phyloP scores from a whole-genome alignment of 495 filamentous ascomycete species.

The Xylaria sp. region DNA sequence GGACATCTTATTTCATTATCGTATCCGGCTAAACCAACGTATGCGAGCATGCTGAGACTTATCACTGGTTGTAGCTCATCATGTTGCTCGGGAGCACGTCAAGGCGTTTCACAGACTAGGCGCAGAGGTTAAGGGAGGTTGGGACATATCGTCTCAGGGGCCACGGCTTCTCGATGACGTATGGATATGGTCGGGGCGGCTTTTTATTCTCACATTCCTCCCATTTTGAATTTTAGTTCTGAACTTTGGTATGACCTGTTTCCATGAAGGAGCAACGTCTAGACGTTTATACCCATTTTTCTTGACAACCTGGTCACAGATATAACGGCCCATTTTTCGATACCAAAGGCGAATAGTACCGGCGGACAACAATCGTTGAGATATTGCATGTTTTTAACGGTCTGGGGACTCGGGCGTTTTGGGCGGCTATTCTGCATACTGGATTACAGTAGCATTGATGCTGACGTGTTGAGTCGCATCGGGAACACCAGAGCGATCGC shows the following conservation, averaged over 20 bases:
- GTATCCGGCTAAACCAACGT: background rate
- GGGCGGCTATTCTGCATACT: constrained; percentile 22
- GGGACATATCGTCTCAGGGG: constrained; percentile 1
- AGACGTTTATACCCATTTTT: constrained; percentile 21
- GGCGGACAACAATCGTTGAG: constrained; percentile 11
- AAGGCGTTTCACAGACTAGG: constrained; percentile 16
- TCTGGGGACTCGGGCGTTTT: constrained; percentile 18
- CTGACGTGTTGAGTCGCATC: constrained; percentile 1
- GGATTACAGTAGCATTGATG: constrained; percentile 3
- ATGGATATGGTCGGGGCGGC: background rate
- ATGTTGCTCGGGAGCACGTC: constrained; percentile 3
- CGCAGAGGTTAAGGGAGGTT: constrained; percentile 18
- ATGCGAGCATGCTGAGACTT: constrained; percentile 5
- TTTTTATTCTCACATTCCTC: background rate
- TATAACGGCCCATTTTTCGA: constrained; percentile 15
- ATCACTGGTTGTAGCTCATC: background rate
- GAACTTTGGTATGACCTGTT: constrained; percentile 4
- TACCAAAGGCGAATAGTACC: constrained; percentile 22
- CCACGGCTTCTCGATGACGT: background rate
- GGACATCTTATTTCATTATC: background rate
- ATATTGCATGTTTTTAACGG: constrained; percentile 15
- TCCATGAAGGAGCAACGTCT: constrained; percentile 20
- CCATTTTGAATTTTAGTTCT: background rate
- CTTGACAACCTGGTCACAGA: background rate
- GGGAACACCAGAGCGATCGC: background rate